Evolutionary conservation across 768 basidiomycete species (phyloP).

Genomic region (Hygrocybe coccinea): DNA sequence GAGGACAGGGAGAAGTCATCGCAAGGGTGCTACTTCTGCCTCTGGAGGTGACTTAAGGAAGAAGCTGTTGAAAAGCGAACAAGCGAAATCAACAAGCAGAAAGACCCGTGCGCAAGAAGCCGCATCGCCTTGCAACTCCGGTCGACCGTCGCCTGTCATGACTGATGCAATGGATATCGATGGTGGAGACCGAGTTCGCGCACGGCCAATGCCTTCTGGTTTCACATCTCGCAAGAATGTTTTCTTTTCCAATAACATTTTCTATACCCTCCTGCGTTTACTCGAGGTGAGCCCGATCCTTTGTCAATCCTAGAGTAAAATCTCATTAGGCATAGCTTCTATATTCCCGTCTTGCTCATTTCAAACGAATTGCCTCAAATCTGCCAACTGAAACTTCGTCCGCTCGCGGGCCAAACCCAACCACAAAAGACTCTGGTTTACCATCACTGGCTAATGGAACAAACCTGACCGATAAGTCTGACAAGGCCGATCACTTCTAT

Average conservation of each 20-base stretch:
- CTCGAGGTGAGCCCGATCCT: slow-evolving; percentile 61
- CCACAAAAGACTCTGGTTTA: slow-evolving; percentile 27
- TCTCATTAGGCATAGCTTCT: slow-evolving; percentile 49
- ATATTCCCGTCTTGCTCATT: slow-evolving; percentile 73
- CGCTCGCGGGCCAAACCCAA: slow-evolving; percentile 15
- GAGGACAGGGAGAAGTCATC: slow-evolving; percentile 13
- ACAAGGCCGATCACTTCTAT: slow-evolving; percentile 67
- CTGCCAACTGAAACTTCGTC: slow-evolving; percentile 27
- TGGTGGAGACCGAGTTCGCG: background rate
- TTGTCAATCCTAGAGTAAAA: slow-evolving; percentile 2
- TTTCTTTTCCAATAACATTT: slow-evolving; percentile 87
- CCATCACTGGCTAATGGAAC: slow-evolving; percentile 24
- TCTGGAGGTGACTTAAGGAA: slow-evolving; percentile 66
- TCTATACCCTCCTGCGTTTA: slow-evolving; percentile 80
- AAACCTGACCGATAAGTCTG: slow-evolving; percentile 31
- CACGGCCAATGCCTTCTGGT: slow-evolving; percentile 1
- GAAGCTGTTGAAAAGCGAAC: slow-evolving; percentile 76
- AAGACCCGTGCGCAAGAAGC: slow-evolving; percentile 53
- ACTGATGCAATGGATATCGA: slow-evolving; percentile 32
- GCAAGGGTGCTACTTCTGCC: slow-evolving; percentile 22
- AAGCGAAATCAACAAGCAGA: slow-evolving; percentile 63
- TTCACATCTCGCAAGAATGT: slow-evolving; percentile 42
- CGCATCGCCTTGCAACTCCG: slow-evolving; percentile 48
- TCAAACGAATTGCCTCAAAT: slow-evolving; percentile 66
- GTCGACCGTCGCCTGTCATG: slow-evolving; percentile 57